Evolutionary conservation across 129 eudicot species (phyloP).

Genomic region (Helianthus tuberosus): DNA sequence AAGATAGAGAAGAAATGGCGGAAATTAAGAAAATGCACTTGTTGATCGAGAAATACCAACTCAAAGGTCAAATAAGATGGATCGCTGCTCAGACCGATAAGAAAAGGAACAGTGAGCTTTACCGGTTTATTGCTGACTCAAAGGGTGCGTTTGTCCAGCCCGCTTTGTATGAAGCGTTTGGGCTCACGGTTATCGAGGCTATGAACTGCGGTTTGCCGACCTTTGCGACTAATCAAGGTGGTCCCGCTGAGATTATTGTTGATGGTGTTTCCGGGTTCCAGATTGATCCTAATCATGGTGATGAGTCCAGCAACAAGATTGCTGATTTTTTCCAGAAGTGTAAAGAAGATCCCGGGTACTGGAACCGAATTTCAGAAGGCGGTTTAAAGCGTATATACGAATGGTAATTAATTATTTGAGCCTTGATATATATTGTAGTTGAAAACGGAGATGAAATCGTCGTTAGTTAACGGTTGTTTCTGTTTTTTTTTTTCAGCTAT

Average conservation of each 20-base stretch:
- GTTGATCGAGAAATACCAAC: conserved; percentile 74
- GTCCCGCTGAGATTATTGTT: conserved; percentile 94
- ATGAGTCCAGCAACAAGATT: conserved; percentile 83
- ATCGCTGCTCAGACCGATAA: conserved; percentile 93
- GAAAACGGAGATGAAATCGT: not conserved
- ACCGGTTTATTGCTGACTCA: conserved; percentile 89
- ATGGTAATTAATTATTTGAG: conserved; percentile 50
- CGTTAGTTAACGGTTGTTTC: not conserved
- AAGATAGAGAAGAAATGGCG: conserved; percentile 94
- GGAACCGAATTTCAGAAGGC: conserved; percentile 72
- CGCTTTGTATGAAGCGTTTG: conserved; percentile 96
- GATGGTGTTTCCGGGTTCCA: conserved; percentile 95
- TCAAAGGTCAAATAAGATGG: conserved; percentile 95
- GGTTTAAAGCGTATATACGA: conserved; percentile 87
- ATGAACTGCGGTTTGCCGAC: conserved; percentile 97
- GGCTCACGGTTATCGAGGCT: conserved; percentile 96
- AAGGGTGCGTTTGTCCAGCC: conserved; percentile 97
- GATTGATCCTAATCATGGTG: conserved; percentile 81
- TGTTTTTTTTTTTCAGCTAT: conserved; percentile 55
- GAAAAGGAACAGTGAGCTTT: conserved; percentile 81
- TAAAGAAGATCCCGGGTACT: conserved; percentile 67
- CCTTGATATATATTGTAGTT: not conserved
- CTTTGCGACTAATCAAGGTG: conserved; percentile 95
- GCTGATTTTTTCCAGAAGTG: conserved; percentile 90
- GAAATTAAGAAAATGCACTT: conserved; percentile 88